Base-by-base conservation (phyloP, 768 basidiomycete species). In the Hygrophoropsis aurantiaca region DNA sequence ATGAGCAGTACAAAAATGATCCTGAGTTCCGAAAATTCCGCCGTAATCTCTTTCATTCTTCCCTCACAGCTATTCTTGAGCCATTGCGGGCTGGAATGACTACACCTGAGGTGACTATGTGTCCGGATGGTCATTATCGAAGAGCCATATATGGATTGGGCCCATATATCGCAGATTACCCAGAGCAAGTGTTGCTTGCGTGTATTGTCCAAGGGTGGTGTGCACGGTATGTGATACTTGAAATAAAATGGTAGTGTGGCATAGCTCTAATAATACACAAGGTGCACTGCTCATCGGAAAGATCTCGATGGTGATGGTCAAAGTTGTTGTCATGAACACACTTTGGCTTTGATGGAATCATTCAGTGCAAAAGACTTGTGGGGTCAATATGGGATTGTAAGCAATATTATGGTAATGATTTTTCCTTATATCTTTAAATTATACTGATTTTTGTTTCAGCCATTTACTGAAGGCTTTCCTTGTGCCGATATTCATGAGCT, bases 341-440 rank as follows among this genome's bases (percentile, higher is more conserved):
- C 58, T n/a, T n/a, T n/a, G n/a, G n/a, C n/a, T 11, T 45, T 67
- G 3, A 53, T 68, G 7, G 44, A 53, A 2, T 35, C 35, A 16
- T 65, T 58, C 46, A 57, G 64, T 37, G 60, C 57, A 2, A 54
- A 55, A n/a, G 58, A 51, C 7, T 44, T 67, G 10, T 70, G 71
- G 71, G 58, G 63, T 32, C 48, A 66, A 0, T 68, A 59, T 53
- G 70, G 72, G n/a, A n/a, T n/a, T n/a, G n/a, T n/a, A n/a, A n/a
- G n/a, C n/a, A n/a, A n/a, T n/a, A n/a, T n/a, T n/a, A n/a, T n/a
- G n/a, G n/a, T n/a, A n/a, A n/a, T n/a, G n/a, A n/a, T n/a, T n/a
- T n/a, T n/a, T n/a, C n/a, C n/a, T n/a, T n/a, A n/a, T n/a, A n/a
- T n/a, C n/a, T n/a, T n/a, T n/a, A n/a, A n/a, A n/a, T n/a, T n/a